Evolutionary conservation across 352 stramenopile genomes (phyloP), one percentile per base, ranked within the genome.

Genomic region (Plasmopara halstedii): DNA sequence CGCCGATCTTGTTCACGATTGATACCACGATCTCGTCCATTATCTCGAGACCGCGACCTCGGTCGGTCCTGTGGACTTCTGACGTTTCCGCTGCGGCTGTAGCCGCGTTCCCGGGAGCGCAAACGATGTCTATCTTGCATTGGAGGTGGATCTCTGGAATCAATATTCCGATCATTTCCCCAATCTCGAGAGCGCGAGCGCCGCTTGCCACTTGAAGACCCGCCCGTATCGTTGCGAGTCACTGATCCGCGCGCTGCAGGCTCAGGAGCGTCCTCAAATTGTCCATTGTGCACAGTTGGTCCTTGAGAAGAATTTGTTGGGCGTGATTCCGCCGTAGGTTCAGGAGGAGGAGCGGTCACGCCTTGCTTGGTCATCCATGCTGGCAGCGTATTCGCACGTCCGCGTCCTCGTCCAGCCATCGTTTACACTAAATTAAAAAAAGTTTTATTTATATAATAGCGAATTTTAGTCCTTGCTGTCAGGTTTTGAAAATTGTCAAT

Each of bases 321-420:
- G 2, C 42, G 40, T 10, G 36, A 35, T 3, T 37, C 29, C 15
- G 39, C 15, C n/a, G 50, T 14, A 46, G 55, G 41, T 10, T 42
- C 42, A 10, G 46, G 22, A 19, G 52, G 34, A 13, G 57, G 38
- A 23, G 42, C 41, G 10, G 51, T 46, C 6, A 51, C 31, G 20
- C 64, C 62, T 23, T 50, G 33, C 60, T 90, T 87, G 46, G 77
- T 93, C 82, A 93, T 93, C 82, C 82, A 93, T 23, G 82, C 82
- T 5, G 82, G 82, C 37, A 93, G 55, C 59, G 82, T 93, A 17
- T 62, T 74, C 11, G 67, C 53, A 25, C 77, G 73, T 40, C 82
- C 80, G 19, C 80, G 77, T 66, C 80, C 82, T 70, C 79, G 65
- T 68, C 82, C 82, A 40, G 77, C 75, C 82, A 93, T 92, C 32